phyloP scores from a whole-genome alignment of 1,284 basidiomycete species.

The Xerocomus tenax region DNA sequence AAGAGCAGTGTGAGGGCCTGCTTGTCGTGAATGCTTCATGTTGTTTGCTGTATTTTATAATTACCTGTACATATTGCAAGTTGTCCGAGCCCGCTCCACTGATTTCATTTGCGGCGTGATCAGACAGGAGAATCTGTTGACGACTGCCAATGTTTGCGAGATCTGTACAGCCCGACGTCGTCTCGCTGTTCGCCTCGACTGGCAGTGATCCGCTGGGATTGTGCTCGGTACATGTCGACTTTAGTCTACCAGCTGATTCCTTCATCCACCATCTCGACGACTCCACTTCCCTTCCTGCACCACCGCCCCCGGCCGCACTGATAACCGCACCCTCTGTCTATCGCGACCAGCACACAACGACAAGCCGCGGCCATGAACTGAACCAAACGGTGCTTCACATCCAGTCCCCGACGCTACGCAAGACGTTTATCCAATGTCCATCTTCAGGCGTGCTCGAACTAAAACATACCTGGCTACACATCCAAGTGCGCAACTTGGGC shows the following conservation, averaged over 20 bases:
- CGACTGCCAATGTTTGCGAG: conserved; percentile 42
- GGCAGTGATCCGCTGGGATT: conserved; percentile 55
- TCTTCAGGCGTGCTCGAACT: conserved; percentile 46
- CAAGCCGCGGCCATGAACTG: conserved; percentile 37
- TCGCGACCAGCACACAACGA: conserved; percentile 21
- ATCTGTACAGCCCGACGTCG: conserved; percentile 52
- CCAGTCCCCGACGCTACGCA: conserved; percentile 64
- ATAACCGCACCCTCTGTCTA: conserved; percentile 34
- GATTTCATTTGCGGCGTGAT: conserved; percentile 17
- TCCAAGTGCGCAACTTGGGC: conserved; percentile 65
- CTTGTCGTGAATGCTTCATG: conserved; percentile 12
- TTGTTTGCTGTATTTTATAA: conserved; percentile 18
- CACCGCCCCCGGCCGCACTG: conserved; percentile 39
- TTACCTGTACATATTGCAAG: conserved; percentile 8
- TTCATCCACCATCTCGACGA: conserved; percentile 62
- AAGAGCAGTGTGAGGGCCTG: conserved; percentile 34
- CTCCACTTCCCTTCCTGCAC: conserved; percentile 43
- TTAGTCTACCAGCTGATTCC: conserved; percentile 50
- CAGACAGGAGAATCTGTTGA: conserved; percentile 15
- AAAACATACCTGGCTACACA: conserved; percentile 64
- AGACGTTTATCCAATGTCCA: conserved; percentile 64
- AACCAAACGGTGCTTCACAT: conserved; percentile 73
- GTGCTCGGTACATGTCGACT: conserved; percentile 49
- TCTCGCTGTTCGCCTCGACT: conserved; percentile 76
- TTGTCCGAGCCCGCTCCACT: no score